Evolutionary conservation across 2,329 filamentous ascomycete genomes (phyloP), one percentile per base, ranked within the genome.

Genomic region (Exophiala alcalophila): DNA sequence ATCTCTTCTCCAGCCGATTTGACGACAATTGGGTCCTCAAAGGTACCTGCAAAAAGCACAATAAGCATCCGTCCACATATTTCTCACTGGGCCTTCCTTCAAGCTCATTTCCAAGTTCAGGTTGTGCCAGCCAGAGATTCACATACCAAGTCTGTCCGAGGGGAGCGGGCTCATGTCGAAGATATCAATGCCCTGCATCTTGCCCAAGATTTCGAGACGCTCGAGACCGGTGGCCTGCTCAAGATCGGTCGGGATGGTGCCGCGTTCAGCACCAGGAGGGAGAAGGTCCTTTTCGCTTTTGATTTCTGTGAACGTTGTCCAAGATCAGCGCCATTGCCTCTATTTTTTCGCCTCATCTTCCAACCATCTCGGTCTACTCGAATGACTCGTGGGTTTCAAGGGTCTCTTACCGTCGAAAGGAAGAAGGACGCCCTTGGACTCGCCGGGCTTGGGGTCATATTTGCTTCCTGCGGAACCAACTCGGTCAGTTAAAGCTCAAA

Each of bases 111-210:
- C 10, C 14, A 4, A n/a, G 14, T 3, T 21, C n/a, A 31, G 16
- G 25, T n/a, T 12, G 10, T 16, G 8, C 7, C 4, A 14, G 9
- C 16, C 12, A 7, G 12, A 5, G 4, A 26, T 12, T 15, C 44
- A 62, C 74, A 55, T 76, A 86, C 91, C 91, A 70, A 79, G 80
- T 65, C 92, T 83, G 68, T 85, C 92, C 54, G 91, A 77, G 68
- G 97, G 92, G 60, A 98, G 80, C 53, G 92, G 92, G 70, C 81
- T 84, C 92, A 97, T 95, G 74, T 98, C 90, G 75, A 98, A 98
- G 66, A 97, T 77, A 66, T 98, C 92, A 61, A 96, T 76, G 57
- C 92, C 90, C 77, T 97, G 88, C 85, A 97, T 95, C 82, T 98
- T 98, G 72, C 92, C 92, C 67, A 98, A 78, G 63, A 98, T 92